A percentile compares a stretch with the other conserved stretches of the same genome.
These are phyloP conservation scores for Scytalidium lignicola DNA, from an alignment of 2,329 filamentous ascomycete species.

Conservation along the genomic window DNA sequence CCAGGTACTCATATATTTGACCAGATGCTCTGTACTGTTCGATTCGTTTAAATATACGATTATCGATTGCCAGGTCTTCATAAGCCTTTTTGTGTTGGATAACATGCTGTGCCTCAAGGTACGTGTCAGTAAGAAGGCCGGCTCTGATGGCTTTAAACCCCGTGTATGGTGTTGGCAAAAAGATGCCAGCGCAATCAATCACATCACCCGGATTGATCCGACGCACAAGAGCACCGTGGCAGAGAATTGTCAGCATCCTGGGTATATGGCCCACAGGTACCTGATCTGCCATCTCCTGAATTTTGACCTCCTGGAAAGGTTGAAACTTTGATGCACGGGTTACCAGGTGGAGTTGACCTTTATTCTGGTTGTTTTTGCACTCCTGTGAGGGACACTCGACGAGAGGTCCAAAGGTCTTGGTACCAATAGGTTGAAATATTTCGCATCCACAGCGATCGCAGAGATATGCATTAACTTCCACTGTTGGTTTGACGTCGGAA, in stretches of 20 bases:
- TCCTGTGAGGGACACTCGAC: constrained; percentile 84
- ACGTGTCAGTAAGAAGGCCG: constrained; percentile 94
- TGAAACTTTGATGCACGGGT: constrained; percentile 96
- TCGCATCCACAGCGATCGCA: constrained; percentile 96
- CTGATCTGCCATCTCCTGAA: constrained; percentile 98
- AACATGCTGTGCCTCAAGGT: constrained; percentile 89
- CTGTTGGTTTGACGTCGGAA: constrained; percentile 93
- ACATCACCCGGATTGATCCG: constrained; percentile 91
- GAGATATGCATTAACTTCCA: constrained; percentile 97
- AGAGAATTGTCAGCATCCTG: constrained; percentile 81
- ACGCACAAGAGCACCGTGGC: constrained; percentile 79
- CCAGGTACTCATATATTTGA: constrained; percentile 91
- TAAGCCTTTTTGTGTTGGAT: constrained; percentile 98
- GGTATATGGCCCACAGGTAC: constrained; percentile 98
- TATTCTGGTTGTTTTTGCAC: constrained; percentile 84
- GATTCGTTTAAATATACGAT: constrained; percentile 74
- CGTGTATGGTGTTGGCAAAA: constrained; percentile 96
- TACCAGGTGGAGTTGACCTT: constrained; percentile 88
- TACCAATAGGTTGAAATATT: constrained; percentile 92
- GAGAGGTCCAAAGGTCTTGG: constrained; percentile 86
- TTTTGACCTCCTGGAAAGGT: constrained; percentile 97
- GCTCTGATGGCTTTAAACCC: constrained; percentile 96
- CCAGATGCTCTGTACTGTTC: constrained; percentile 79
- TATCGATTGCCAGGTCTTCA: constrained; percentile 82
- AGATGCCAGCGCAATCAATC: constrained; percentile 90